These are phyloP conservation scores for Drosera spatulata DNA, from an alignment of 179 eudicot genomes.

Conservation along the genomic window DNA sequence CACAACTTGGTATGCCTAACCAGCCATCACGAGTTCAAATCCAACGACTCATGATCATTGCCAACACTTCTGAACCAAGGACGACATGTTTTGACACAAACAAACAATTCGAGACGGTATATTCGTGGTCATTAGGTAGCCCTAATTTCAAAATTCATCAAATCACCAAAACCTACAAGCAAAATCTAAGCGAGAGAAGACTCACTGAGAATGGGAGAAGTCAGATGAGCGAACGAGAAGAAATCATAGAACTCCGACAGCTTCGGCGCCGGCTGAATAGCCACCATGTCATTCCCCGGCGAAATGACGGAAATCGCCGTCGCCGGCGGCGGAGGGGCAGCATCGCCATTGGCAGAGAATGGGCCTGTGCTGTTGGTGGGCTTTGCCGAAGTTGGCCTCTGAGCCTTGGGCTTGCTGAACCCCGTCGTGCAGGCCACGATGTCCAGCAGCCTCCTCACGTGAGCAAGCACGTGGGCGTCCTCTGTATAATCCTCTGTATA, in stretches of 20 bases:
- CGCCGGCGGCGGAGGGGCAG: conserved; percentile 2
- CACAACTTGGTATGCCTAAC: too few species aligned
- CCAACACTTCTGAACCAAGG: too few species aligned
- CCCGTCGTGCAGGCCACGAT: conserved; percentile 71
- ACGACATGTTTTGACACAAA: too few species aligned
- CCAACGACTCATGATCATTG: too few species aligned
- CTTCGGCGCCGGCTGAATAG: conserved; percentile 63
- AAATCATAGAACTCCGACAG: conserved; percentile 76
- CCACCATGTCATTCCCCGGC: conserved; percentile 62
- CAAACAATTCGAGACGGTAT: too few species aligned
- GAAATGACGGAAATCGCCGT: conserved; percentile 41
- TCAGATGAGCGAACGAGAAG: conserved; percentile 73
- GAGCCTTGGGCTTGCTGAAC: conserved; percentile 64
- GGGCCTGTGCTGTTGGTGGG: conserved; percentile 13
- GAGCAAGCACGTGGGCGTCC: conserved; percentile 44
- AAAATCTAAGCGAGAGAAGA: conserved; percentile 13
- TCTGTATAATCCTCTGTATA: conserved; percentile 64
- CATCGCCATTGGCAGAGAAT: not conserved
- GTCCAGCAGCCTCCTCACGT: conserved; percentile 15
- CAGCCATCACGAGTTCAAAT: too few species aligned
- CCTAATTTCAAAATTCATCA: too few species aligned
- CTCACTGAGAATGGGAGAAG: conserved; percentile 77
- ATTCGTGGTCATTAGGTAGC: too few species aligned
- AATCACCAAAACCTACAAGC: conserved; percentile 11
- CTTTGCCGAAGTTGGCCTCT: conserved; percentile 26